These are phyloP conservation scores for Blastobotrys chiropterorum DNA, from an alignment of 805 yeast species.

Conservation along the genomic window DNA sequence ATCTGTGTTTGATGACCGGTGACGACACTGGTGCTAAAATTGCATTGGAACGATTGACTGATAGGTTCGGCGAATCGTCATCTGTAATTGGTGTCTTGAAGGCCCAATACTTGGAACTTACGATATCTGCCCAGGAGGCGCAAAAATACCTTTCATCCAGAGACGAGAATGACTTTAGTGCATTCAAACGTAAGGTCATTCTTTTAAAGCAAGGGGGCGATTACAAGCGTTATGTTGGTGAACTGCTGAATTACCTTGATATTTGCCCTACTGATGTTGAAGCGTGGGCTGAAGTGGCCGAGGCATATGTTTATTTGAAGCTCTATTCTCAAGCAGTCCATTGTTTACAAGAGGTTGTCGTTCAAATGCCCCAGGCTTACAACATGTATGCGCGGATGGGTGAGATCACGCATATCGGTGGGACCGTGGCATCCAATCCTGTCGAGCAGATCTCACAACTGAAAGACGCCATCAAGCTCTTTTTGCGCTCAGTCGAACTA, in stretches of 20 bases:
- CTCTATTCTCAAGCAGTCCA: conserved; percentile 62
- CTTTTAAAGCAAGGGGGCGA: conserved; percentile 24
- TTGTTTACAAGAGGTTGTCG: conserved; percentile 62
- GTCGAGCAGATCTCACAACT: conserved; percentile 12
- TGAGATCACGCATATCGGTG: conserved; percentile 31
- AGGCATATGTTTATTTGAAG: conserved; percentile 53
- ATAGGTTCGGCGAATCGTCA: conserved; percentile 53
- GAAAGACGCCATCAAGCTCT: conserved; percentile 38
- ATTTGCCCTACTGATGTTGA: conserved; percentile 68
- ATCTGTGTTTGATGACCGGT: conserved; percentile 52
- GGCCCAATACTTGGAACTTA: conserved; percentile 52
- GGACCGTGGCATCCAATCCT: conserved; percentile 8
- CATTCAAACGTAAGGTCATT: conserved; percentile 30
- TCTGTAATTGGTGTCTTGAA: conserved; percentile 52
- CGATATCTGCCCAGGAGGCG: conserved; percentile 37
- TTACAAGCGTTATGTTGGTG: conserved; percentile 44
- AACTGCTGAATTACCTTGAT: conserved; percentile 50
- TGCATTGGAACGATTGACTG: conserved; percentile 56
- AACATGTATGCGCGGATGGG: conserved; percentile 61
- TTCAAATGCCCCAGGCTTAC: conserved; percentile 65
- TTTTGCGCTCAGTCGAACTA: conserved; percentile 68
- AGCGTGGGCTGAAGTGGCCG: conserved; percentile 72
- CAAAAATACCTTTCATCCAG: conserved; percentile 33
- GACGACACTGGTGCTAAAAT: conserved; percentile 68
- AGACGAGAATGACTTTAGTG: conserved; percentile 25